A percentile compares a stretch with the other conserved stretches of the same genome.
phyloP scores from a whole-genome alignment of 2,329 filamentous ascomycete species.

The Celoporthe dispersa region DNA sequence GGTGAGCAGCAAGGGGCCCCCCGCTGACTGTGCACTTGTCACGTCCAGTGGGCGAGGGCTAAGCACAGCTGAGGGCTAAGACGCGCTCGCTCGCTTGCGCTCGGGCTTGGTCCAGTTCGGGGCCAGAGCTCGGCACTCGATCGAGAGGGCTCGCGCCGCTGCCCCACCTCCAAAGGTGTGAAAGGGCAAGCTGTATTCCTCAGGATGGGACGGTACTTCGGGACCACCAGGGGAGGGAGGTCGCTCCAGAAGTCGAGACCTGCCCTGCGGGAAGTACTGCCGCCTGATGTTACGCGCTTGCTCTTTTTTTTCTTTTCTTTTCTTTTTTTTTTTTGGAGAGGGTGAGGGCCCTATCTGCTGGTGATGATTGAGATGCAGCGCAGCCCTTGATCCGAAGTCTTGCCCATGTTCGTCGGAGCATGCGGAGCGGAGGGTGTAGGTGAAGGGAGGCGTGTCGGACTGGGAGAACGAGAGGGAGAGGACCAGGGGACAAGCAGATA shows the following conservation, averaged over 20 bases:
- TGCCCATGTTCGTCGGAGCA: constrained; percentile 23
- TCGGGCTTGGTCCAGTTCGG: constrained; percentile 4
- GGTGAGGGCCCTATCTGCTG: constrained; percentile 5
- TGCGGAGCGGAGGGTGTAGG: constrained; percentile 28
- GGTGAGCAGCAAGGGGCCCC: constrained; percentile 12
- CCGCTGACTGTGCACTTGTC: constrained; percentile 9
- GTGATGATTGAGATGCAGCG: constrained; percentile 26
- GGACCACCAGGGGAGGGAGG: background rate
- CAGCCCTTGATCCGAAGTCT: constrained; percentile 26
- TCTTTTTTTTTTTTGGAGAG: no score
- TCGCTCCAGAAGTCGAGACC: constrained; percentile 3
- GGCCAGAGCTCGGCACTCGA: constrained; percentile 1
- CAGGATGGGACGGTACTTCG: constrained; percentile 9
- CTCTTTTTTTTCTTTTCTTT: no score
- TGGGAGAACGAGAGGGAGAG: constrained; percentile 21
- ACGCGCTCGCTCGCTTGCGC: background rate
- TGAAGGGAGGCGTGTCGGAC: constrained; percentile 33
- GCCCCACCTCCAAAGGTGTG: background rate
- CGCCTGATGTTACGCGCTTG: background rate
- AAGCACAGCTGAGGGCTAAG: constrained; percentile 13
- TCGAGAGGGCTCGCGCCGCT: constrained; percentile 3
- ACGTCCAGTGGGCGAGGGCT: constrained; percentile 1
- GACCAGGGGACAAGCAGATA: constrained; percentile 26
- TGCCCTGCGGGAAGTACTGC: background rate
- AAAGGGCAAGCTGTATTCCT: background rate